A percentile compares a stretch with the other conserved stretches of the same genome.
phyloP scores from a whole-genome alignment of 768 basidiomycete species.

The Clitopilus passeckerianus region DNA sequence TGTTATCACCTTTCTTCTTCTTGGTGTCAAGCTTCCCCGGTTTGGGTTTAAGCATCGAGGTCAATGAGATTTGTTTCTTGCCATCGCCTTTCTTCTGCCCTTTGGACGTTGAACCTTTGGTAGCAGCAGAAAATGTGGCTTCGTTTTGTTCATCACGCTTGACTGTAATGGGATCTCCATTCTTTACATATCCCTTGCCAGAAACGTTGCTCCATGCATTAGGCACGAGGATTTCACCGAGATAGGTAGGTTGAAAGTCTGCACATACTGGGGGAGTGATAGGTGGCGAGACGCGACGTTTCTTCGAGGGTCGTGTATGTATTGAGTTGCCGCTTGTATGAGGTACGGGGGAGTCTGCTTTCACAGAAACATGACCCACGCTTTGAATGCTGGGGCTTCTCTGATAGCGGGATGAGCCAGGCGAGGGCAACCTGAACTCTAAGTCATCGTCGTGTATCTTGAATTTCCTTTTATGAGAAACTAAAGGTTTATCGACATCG shows the following conservation, averaged over 20 bases:
- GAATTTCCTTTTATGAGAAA: constrained; percentile 13
- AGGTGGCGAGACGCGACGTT: constrained; percentile 39
- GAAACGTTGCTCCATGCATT: constrained; percentile 80
- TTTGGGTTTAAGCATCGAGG: constrained; percentile 60
- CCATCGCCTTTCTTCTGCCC: constrained; percentile 33
- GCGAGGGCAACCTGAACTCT: constrained; percentile 17
- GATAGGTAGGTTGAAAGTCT: constrained; percentile 34
- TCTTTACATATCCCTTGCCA: constrained; percentile 64
- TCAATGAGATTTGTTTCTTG: constrained; percentile 64
- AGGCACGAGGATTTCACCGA: constrained; percentile 65
- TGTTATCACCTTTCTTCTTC: constrained; percentile 55
- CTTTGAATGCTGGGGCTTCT: constrained; percentile 37
- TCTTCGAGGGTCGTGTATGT: constrained; percentile 41
- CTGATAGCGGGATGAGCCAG: constrained; percentile 21
- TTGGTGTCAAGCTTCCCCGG: constrained; percentile 47
- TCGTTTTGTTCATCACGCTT: constrained; percentile 48
- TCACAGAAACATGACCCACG: constrained; percentile 21
- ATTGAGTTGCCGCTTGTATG: constrained; percentile 3
- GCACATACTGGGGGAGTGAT: constrained; percentile 9
- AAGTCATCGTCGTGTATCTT: constrained; percentile 6
- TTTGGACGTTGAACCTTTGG: constrained; percentile 21
- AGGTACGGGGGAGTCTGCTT: constrained; percentile 5
- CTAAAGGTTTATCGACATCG: constrained; percentile 3
- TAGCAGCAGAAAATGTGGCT: constrained; percentile 14
- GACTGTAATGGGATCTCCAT: constrained; percentile 54